These are phyloP conservation scores for Pyrenophora seminiperda DNA, from an alignment of 2,329 filamentous ascomycete genomes.

Conservation along the genomic window DNA sequence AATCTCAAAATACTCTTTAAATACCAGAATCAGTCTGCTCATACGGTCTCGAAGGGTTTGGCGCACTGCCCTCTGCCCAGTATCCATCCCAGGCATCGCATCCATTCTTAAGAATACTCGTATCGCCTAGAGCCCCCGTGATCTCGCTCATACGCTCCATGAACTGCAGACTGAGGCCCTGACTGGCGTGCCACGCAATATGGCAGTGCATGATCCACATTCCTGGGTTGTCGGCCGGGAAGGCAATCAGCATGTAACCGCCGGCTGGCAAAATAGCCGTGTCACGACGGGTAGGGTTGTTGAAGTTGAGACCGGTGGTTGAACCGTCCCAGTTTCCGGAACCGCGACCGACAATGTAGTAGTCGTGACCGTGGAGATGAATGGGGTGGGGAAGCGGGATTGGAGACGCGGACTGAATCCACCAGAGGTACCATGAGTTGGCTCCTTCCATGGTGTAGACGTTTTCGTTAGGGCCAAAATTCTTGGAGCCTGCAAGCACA, in stretches of 20 bases:
- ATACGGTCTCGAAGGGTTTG: conserved; percentile 31
- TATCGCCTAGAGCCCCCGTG: conserved; percentile 25
- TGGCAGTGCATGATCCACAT: conserved; percentile 46
- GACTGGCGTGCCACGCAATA: conserved; percentile 44
- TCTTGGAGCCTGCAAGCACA: conserved; percentile 41
- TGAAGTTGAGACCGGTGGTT: conserved; percentile 39
- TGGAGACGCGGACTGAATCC: conserved; percentile 50
- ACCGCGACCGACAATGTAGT: conserved; percentile 50
- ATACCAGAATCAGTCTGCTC: conserved; percentile 43
- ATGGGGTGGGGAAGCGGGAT: conserved; percentile 49
- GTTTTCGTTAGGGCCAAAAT: conserved; percentile 35
- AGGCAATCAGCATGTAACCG: conserved; percentile 58
- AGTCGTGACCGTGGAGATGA: conserved; percentile 52
- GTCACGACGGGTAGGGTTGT: conserved; percentile 49
- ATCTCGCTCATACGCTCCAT: conserved; percentile 50
- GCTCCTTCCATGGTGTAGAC: conserved; percentile 33
- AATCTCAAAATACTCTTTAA: conserved; percentile 3
- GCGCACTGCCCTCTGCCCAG: conserved; percentile 29
- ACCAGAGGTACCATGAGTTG: conserved; percentile 54
- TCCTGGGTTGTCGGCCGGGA: conserved; percentile 60
- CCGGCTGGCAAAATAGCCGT: conserved; percentile 43
- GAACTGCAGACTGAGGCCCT: conserved; percentile 59
- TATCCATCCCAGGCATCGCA: conserved; percentile 43
- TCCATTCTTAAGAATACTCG: conserved; percentile 28
- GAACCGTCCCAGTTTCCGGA: conserved; percentile 43